Conservation (phyloP, 371 early-diverging fungal species). For the Thermomucor indicae-seudaticae region DNA sequence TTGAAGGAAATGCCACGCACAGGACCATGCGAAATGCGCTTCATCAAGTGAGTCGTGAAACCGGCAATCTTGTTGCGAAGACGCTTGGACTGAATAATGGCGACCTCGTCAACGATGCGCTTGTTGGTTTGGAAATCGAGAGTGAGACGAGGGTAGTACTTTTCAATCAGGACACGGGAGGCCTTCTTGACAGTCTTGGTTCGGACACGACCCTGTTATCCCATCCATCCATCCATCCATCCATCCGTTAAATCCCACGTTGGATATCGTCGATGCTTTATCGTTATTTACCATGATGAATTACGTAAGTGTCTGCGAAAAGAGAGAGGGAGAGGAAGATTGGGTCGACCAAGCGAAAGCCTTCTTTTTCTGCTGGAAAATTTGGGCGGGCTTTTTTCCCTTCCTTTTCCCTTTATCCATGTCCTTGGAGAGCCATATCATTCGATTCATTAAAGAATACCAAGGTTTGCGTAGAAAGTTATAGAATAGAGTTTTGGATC, state of each 20-base stretch:
- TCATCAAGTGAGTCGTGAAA: constrained; percentile 99
- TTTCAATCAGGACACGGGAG: constrained; percentile 98
- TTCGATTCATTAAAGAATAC: constrained; percentile 34
- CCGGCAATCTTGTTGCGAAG: constrained; percentile 99
- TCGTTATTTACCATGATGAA: neutral
- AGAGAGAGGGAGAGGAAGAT: neutral
- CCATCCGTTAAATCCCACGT: constrained; percentile 7
- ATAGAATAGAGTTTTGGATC: neutral
- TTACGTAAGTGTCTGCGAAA: neutral
- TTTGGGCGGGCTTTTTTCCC: neutral
- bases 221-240: constrained; percentile 10
- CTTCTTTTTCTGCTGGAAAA: too few relatives aligned
- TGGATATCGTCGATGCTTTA: constrained; percentile 4
- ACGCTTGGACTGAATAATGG: constrained; percentile 97
- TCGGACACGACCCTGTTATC: constrained; percentile 46
- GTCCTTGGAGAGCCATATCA: constrained; percentile 21
- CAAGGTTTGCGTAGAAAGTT: constrained; percentile 28
- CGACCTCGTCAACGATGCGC: constrained; percentile 95
- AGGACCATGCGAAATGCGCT: constrained; percentile 97
- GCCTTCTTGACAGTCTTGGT: constrained; percentile 99
- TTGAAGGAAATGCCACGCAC: constrained; percentile 99
- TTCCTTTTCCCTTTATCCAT: constrained; percentile 10
- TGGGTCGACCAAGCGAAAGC: too few relatives aligned
- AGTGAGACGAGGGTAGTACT: constrained; percentile 98
- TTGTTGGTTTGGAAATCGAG: constrained; percentile 99